Conservation (phyloP, 2,329 filamentous ascomycete genomes). For the Beauveria australis region DNA sequence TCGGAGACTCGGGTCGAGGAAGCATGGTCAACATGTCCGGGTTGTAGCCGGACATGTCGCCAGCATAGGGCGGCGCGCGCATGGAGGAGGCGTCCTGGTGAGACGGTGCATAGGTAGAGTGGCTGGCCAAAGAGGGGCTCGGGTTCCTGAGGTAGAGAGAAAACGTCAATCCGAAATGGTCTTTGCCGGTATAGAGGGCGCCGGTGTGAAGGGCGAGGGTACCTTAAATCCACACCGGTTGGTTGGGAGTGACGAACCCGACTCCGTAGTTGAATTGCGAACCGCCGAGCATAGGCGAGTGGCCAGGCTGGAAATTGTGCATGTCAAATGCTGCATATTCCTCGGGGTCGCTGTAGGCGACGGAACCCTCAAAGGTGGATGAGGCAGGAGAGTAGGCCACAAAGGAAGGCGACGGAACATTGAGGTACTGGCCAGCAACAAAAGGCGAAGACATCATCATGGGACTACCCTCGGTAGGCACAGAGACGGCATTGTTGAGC, state of each 20-base stretch:
- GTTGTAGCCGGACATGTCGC: constrained; percentile 29
- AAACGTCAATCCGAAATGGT: constrained; percentile 46
- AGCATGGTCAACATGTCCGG: constrained; percentile 36
- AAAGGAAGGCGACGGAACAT: constrained; percentile 54
- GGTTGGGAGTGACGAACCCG: constrained; percentile 57
- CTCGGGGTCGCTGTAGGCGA: constrained; percentile 55
- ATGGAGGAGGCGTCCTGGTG: constrained; percentile 30
- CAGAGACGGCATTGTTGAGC: constrained; percentile 40
- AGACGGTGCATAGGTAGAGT: constrained; percentile 35
- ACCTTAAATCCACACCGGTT: constrained; percentile 51
- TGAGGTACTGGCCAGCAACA: constrained; percentile 48
- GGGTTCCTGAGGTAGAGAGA: constrained; percentile 36
- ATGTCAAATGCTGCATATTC: constrained; percentile 45
- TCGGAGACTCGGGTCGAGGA: constrained; percentile 37
- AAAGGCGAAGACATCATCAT: constrained; percentile 49
- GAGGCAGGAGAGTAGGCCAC: constrained; percentile 54
- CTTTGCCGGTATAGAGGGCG: constrained; percentile 28
- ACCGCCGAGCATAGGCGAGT: constrained; percentile 39
- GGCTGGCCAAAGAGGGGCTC: constrained; percentile 26
- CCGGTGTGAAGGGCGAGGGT: constrained; percentile 30
- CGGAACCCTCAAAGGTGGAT: constrained; percentile 54
- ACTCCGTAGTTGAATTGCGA: constrained; percentile 33
- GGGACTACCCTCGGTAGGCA: constrained; percentile 44
- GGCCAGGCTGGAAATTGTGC: constrained; percentile 33
- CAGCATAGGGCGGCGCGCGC: constrained; percentile 27